Base-by-base conservation (phyloP, 1,139 yeast species). In the Diutina siamensis region DNA sequence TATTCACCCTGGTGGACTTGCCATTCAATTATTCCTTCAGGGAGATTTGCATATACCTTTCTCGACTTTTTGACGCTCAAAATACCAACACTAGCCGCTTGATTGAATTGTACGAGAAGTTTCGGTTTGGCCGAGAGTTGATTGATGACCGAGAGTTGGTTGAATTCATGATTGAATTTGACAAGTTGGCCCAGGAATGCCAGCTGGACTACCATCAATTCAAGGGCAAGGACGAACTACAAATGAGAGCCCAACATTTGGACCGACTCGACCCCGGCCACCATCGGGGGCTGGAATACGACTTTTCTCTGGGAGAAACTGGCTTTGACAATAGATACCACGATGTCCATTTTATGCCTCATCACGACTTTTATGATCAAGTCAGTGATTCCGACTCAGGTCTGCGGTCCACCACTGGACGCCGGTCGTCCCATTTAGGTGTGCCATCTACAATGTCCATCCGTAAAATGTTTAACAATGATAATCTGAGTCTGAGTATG, bases 121-220 rank as follows among this genome's bases (percentile, higher is more conserved):
- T 83, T 34, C 67, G 88, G 50, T 89, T 79, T 59, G 76, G 94
- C 1, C 83, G 83, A 1, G 61, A 70, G 21, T 70, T 80, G 18
- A 76, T 87, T 13, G 61, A 71, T 1, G 81, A 83, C 50, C 65
- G 61, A 1, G 82, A 83, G 44, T 78, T 88, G 55, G 63, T 78
- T 35, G 69, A 66, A 38, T 80, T 86, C 54, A 75, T 88, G 71
- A 42, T 48, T 19, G 47, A 48, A 35, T 40, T 51, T 32, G 53
- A 52, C 35, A 44, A 17, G 3, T 25, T 38, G 10, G 42, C 42
- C 13, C 31, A 22, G 12, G 32, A 20, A 12, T 38, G 42, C 9
- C 42, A 38, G n/a, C 32, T 15, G 20, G 42, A 38, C 32, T 38
- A 38, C 19, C 28, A 25, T 18, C 42, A 38, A 3, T 13, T 15